A percentile compares a stretch with the other conserved stretches of the same genome.
Conservation (phyloP, 1,284 basidiomycete genomes). For the Phellinidium pouzarii region DNA sequence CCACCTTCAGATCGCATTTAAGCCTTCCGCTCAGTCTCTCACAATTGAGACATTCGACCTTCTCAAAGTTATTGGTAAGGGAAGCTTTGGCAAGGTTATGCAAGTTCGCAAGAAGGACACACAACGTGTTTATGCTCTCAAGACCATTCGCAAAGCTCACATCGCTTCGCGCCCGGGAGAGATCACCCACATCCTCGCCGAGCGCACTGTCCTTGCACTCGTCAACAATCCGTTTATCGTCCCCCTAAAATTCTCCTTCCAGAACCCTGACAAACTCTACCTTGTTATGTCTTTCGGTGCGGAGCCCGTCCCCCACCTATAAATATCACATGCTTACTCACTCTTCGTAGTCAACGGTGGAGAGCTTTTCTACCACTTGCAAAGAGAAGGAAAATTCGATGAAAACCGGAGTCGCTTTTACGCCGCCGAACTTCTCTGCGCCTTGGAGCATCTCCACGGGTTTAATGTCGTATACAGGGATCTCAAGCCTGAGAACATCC, state of each 20-base stretch:
- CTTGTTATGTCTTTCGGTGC: constrained; percentile 92
- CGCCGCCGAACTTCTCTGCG: constrained; percentile 90
- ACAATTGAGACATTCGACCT: constrained; percentile 96
- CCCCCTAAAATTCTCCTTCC: constrained; percentile 98
- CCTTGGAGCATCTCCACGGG: constrained; percentile 92
- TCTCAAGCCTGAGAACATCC: constrained; percentile 95
- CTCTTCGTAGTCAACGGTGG: constrained; percentile 79
- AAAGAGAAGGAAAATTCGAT: constrained; percentile 95
- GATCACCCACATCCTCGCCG: constrained; percentile 97
- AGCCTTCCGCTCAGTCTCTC: constrained; percentile 69
- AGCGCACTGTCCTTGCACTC: constrained; percentile 92
- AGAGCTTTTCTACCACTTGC: constrained; percentile 96
- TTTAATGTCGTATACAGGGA: constrained; percentile 99
- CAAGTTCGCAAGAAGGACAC: constrained; percentile 99
- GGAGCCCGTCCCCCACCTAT: background rate
- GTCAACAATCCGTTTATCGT: constrained; percentile 99
- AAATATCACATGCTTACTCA: constrained; percentile 6
- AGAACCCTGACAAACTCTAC: constrained; percentile 96
- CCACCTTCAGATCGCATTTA: constrained; percentile 94
- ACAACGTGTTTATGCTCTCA: constrained; percentile 94
- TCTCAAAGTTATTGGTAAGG: constrained; percentile 97
- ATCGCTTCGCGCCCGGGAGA: constrained; percentile 95
- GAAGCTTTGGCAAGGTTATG: constrained; percentile 97
- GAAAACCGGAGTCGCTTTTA: constrained; percentile 93
- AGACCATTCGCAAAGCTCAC: constrained; percentile 98